Evolutionary conservation across 2,329 filamentous ascomycete genomes (phyloP), one percentile per base, ranked within the genome.

Genomic region (Sporothrix sp.): DNA sequence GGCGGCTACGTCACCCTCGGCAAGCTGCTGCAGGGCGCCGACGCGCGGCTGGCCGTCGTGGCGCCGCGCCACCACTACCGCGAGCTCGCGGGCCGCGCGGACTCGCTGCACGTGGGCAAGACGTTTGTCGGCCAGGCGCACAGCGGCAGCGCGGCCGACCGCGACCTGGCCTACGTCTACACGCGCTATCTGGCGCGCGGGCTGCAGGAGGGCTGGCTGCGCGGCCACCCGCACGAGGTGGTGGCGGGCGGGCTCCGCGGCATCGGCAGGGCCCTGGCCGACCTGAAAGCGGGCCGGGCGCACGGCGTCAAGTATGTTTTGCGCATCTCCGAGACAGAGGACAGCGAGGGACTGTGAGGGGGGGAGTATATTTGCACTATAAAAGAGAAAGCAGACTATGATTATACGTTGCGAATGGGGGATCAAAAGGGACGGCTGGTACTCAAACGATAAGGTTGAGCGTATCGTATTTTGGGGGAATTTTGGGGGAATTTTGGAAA

Each of bases 291-390:
- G 25, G 81, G 81, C 0, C 79, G 76, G 62, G 79, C 76, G 20
- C 81, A 75, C 58, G 81, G 72, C 1, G 69, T 78, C 1, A 85
- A 85, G 65, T 84, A 82, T 66, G 74, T 85, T 0, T 78, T 79
- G 58, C 68, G 60, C 18, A 62, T 67, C 52, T 57, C 53, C 5
- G 64, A 67, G 8, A 65, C 63, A 4, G 59, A 61, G 42, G 59
- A 65, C 63, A 4, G 59, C 61, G 42, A 58, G 60, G 7, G 18
- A 42, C 27, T 44, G 21, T 4, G 16, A 20, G 14, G 14, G 14
- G 11, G 27, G 21, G 7, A n/a, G 14, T 13, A 7, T 20, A 2
- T 28, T 5, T 28, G 32, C 32, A n/a, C n/a, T n/a, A n/a, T n/a
- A n/a, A n/a, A n/a, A n/a, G n/a, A n/a, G n/a, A n/a, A n/a, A n/a